Evolutionary conservation across 495 filamentous ascomycete species (phyloP).

Genomic region (Parathielavia hyrcaniae): DNA sequence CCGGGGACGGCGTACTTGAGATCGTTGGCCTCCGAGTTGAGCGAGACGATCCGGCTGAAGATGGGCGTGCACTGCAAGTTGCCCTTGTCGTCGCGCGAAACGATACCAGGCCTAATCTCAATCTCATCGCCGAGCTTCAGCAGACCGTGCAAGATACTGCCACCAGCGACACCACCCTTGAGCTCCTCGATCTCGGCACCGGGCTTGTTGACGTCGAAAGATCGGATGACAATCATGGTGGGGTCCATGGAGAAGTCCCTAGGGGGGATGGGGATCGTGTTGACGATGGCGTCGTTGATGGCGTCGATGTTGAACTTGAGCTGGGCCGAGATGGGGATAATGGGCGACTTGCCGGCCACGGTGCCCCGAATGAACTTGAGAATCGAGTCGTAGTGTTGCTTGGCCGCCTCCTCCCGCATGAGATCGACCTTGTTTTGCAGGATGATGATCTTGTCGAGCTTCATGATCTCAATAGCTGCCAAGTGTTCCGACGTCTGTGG

Average conservation of each 20-base stretch:
- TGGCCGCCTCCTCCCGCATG: slow-evolving; percentile 87
- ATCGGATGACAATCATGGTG: slow-evolving; percentile 98
- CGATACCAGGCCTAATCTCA: slow-evolving; percentile 93
- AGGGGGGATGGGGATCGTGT: slow-evolving; percentile 83
- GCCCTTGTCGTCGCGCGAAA: slow-evolving; percentile 86
- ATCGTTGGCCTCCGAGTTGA: slow-evolving; percentile 97
- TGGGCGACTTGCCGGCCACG: slow-evolving; percentile 88
- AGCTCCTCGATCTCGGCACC: slow-evolving; percentile 99
- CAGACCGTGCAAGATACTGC: slow-evolving; percentile 90
- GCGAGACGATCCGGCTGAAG: slow-evolving; percentile 85
- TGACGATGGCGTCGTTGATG: slow-evolving; percentile 87
- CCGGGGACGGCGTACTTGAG: slow-evolving; percentile 96
- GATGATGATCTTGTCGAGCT: slow-evolving; percentile 96
- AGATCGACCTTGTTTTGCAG: slow-evolving; percentile 99
- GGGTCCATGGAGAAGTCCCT: slow-evolving; percentile 85
- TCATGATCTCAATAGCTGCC: slow-evolving; percentile 99
- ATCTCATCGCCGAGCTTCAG: slow-evolving; percentile 95
- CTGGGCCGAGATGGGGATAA: slow-evolving; percentile 97
- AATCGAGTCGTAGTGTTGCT: slow-evolving; percentile 90
- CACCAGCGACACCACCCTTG: slow-evolving; percentile 97
- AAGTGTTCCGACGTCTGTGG: slow-evolving; percentile 99
- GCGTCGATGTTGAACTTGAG: slow-evolving; percentile 99
- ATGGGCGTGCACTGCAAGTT: slow-evolving; percentile 94
- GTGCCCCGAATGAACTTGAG: slow-evolving; percentile 97
- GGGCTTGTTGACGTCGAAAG: slow-evolving; percentile 99